Evolutionary conservation across 805 yeast species (phyloP).

Genomic region (Kodamaea sagamina): DNA sequence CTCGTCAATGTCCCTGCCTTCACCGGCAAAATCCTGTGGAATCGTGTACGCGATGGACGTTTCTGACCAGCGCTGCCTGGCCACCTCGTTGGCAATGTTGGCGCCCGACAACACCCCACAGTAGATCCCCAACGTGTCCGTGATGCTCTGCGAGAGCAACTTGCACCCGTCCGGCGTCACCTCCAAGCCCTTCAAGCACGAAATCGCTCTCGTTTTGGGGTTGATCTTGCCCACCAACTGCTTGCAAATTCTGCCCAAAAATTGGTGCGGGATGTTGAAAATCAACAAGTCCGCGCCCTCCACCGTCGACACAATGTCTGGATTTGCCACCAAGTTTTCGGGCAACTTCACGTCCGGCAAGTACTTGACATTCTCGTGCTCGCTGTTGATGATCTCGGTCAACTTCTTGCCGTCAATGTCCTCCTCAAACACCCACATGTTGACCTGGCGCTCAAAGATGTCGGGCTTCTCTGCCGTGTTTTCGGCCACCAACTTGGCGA

Average conservation of each 20-base stretch:
- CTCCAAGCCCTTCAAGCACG: slow-evolving; percentile 94
- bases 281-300: slow-evolving; percentile 81
- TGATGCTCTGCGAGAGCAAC: slow-evolving; percentile 75
- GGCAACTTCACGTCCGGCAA: slow-evolving; percentile 89
- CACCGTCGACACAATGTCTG: slow-evolving; percentile 76
- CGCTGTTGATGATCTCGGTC: slow-evolving; percentile 85
- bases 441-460: slow-evolving; percentile 70
- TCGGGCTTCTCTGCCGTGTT: slow-evolving; percentile 72
- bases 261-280: slow-evolving; percentile 97
- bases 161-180: slow-evolving; percentile 84
- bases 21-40: slow-evolving; percentile 69
- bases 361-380: slow-evolving; percentile 93
- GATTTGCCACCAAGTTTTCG: slow-evolving; percentile 81
- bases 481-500: slow-evolving; percentile 93
- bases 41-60: slow-evolving; percentile 90
- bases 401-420: slow-evolving; percentile 71
- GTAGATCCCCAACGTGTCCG: slow-evolving; percentile 77
- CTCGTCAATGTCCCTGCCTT: slow-evolving; percentile 72
- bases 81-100: slow-evolving; percentile 95
- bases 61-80: slow-evolving; percentile 93
- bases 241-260: slow-evolving; percentile 71
- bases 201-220: slow-evolving; percentile 78
- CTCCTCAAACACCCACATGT: slow-evolving; percentile 98
- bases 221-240: slow-evolving; percentile 77
- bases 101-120: slow-evolving; percentile 99